Base-by-base conservation (phyloP, 1,284 basidiomycete species). In the Cerrena zonata region DNA sequence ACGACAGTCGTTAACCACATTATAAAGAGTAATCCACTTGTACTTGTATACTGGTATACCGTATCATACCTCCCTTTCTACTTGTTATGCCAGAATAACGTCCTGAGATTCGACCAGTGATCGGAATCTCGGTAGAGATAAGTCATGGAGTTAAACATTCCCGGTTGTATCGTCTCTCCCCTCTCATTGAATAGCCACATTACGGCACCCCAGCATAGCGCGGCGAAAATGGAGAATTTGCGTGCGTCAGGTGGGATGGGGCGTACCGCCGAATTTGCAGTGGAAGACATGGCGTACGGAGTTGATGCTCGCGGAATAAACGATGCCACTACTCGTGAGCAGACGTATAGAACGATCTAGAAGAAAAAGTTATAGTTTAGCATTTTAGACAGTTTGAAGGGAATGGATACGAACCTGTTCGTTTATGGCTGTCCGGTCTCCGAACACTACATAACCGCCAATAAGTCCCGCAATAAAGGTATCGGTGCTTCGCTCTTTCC, bases 331-430 rank as follows among this genome's bases (percentile, higher is more conserved):
- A 93, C 89, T 48, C 94, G 85, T 18, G 91, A 92, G 56, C 89
- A 83, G 56, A 95, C 91, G 66, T 99, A 99, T 51, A 99, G 82
- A 10, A 99, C 96, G 58, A 99, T 98, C 90, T 95, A 49, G 5
- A 42, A 3, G 42, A 36, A 10, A 19, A 22, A 2, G 37, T 24
- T 41, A n/a, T 21, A 36, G 7, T 39, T 26, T 34, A 7, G 30
- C 41, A n/a, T n/a, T 24, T 27, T 18, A 45, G 15, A 21, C 15
- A 47, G n/a, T n/a, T n/a, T n/a, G n/a, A n/a, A n/a, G n/a, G n/a
- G n/a, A n/a, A n/a, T n/a, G n/a, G n/a, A n/a, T n/a, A n/a, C 84
- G 51, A 58, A 92, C 92, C 82, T 99, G 96, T 67, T 99, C 95
- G 65, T 99, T 99, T 56, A 99, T 89, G n/a, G 95, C 89, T 51